A percentile compares a stretch with the other conserved stretches of the same genome.
These are phyloP conservation scores for Fusarium guadeloupense DNA, from an alignment of 2,329 filamentous ascomycete species.

Conservation along the genomic window DNA sequence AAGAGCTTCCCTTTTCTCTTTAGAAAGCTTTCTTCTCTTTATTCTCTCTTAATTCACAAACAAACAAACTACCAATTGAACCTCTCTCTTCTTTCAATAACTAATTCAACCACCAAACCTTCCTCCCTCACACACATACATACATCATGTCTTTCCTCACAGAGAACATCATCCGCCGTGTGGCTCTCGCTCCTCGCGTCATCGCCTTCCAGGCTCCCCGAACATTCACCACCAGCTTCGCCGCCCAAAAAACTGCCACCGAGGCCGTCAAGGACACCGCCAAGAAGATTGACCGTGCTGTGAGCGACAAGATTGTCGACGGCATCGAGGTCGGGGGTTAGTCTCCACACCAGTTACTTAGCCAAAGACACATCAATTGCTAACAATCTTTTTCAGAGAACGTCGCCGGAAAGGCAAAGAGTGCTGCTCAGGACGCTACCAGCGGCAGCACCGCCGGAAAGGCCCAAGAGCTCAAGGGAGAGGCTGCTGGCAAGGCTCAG, in stretches of 20 bases:
- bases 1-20: slow-evolving; percentile 15
- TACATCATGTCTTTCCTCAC: slow-evolving; percentile 63
- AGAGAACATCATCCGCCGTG: slow-evolving; percentile 55
- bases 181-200: slow-evolving; percentile 52
- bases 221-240: slow-evolving; percentile 60
- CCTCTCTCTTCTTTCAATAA: not conserved
- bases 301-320: slow-evolving; percentile 69
- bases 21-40: slow-evolving; percentile 1
- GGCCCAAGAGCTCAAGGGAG: slow-evolving; percentile 49
- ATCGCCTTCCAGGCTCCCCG: slow-evolving; percentile 54
- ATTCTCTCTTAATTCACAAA: not conserved
- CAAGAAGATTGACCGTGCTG: slow-evolving; percentile 67
- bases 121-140: too few species aligned
- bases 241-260: slow-evolving; percentile 58
- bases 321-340: slow-evolving; percentile 68
- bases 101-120: not conserved
- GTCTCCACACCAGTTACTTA: slow-evolving; percentile 27
- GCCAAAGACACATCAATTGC: not conserved
- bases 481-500: slow-evolving; percentile 51
- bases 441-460: slow-evolving; percentile 46
- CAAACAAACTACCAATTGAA: slow-evolving; percentile 20
- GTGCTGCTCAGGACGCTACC: slow-evolving; percentile 50
- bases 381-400: slow-evolving; percentile 44
- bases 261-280: slow-evolving; percentile 68
- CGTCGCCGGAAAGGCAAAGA: slow-evolving; percentile 59